A percentile compares a stretch with the other conserved stretches of the same genome.
These are phyloP conservation scores for Phoma sp. DNA, from an alignment of 2,329 filamentous ascomycete species.

Conservation along the genomic window DNA sequence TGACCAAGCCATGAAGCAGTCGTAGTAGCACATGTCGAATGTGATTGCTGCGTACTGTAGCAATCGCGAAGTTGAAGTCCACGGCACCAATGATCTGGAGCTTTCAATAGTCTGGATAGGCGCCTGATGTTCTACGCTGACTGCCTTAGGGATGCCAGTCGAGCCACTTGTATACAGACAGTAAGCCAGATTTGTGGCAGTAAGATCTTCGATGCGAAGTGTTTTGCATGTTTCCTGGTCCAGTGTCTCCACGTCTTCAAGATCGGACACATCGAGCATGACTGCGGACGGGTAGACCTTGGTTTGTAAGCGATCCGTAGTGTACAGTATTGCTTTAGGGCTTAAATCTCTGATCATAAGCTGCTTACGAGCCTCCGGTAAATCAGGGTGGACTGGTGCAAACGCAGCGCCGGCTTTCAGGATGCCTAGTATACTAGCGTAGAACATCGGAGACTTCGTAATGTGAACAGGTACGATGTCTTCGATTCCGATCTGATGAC, in stretches of 20 bases:
- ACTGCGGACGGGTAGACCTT: background rate
- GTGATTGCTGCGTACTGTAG: slow-evolving; percentile 53
- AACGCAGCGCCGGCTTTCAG: slow-evolving; percentile 50
- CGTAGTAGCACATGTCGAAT: slow-evolving; percentile 57
- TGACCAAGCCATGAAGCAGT: slow-evolving; percentile 54
- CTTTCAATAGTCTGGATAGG: slow-evolving; percentile 51
- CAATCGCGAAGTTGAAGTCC: slow-evolving; percentile 46
- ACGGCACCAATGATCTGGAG: slow-evolving; percentile 48
- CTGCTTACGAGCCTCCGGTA: slow-evolving; percentile 42
- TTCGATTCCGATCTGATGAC: slow-evolving; percentile 29
- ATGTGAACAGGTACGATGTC: slow-evolving; percentile 47
- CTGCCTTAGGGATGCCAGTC: slow-evolving; percentile 53
- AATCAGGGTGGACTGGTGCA: slow-evolving; percentile 43
- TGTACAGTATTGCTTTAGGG: slow-evolving; percentile 38
- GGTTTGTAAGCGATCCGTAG: background rate
- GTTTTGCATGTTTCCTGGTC: slow-evolving; percentile 22
- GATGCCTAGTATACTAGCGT: slow-evolving; percentile 47
- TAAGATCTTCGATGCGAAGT: slow-evolving; percentile 34
- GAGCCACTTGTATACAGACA: slow-evolving; percentile 54
- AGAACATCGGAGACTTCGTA: slow-evolving; percentile 42
- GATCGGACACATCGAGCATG: slow-evolving; percentile 25
- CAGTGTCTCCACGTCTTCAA: slow-evolving; percentile 11
- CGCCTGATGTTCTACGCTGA: slow-evolving; percentile 50
- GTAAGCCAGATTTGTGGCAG: slow-evolving; percentile 46
- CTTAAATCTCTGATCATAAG: slow-evolving; percentile 45